These are phyloP conservation scores for Trametes cubensis DNA, from an alignment of 768 basidiomycete genomes.

Conservation along the genomic window DNA sequence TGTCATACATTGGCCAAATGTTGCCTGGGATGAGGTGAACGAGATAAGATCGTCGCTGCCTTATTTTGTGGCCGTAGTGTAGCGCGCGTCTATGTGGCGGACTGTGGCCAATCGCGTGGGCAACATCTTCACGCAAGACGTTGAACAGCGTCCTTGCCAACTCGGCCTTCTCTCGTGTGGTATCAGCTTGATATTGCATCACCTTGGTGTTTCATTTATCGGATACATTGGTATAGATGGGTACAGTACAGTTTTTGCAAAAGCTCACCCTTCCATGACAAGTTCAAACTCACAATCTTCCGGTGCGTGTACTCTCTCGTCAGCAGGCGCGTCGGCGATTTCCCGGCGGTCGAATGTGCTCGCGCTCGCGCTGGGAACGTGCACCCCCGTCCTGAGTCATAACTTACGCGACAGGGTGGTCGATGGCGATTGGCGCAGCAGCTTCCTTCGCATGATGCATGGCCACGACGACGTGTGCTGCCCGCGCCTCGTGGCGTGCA, in stretches of 20 bases:
- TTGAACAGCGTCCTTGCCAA: too few relatives aligned
- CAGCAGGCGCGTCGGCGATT: neutral
- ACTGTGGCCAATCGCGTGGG: too few relatives aligned
- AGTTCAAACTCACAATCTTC: neutral
- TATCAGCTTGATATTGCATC: conserved; percentile 1
- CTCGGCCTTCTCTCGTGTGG: too few relatives aligned
- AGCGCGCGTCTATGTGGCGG: too few relatives aligned
- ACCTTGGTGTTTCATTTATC: neutral
- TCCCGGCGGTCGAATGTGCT: neutral
- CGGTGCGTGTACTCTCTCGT: neutral
- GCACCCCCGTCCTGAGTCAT: conserved; percentile 13
- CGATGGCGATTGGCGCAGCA: conserved; percentile 10
- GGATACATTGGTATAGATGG: too few relatives aligned
- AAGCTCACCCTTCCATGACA: too few relatives aligned
- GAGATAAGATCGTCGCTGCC: too few relatives aligned
- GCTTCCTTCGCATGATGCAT: conserved; percentile 4
- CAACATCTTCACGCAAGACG: neutral
- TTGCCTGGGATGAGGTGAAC: too few relatives aligned
- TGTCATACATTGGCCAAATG: too few relatives aligned
- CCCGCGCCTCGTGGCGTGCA: conserved; percentile 10
- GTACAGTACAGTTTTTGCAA: too few relatives aligned
- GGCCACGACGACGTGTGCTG: neutral
- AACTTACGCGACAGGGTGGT: conserved; percentile 11
- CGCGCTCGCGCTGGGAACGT: neutral
- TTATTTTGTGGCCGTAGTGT: too few relatives aligned